Conservation (phyloP, 257 asterid genomes). For the Gentiana dahurica region DNA sequence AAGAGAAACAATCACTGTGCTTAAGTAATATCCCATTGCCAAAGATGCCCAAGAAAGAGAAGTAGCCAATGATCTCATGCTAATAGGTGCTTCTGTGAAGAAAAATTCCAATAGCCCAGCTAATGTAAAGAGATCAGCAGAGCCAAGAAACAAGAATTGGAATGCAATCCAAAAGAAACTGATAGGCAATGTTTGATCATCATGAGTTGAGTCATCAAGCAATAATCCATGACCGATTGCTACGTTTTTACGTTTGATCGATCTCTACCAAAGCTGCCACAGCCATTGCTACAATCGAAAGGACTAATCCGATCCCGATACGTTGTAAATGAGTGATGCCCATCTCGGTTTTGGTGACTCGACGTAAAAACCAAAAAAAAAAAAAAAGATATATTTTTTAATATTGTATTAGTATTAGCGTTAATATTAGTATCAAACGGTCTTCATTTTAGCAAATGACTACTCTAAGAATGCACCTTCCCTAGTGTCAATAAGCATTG, state of each 20-base stretch:
- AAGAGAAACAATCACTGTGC: constrained; percentile 58
- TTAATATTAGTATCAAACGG: no score
- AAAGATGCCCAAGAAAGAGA: constrained; percentile 79
- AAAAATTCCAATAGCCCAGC: constrained; percentile 86
- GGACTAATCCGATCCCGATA: constrained; percentile 66
- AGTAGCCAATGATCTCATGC: constrained; percentile 85
- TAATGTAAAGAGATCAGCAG: constrained; percentile 82
- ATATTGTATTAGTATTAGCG: no score
- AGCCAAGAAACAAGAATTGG: constrained; percentile 75
- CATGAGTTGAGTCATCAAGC: constrained; percentile 15
- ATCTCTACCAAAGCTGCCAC: constrained; percentile 63
- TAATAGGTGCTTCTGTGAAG: constrained; percentile 82
- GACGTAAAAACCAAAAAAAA: constrained; percentile 59
- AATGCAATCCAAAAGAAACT: constrained; percentile 81
- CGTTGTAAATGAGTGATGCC: constrained; percentile 78
- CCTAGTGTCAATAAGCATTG: no score
- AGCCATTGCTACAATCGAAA: constrained; percentile 72
- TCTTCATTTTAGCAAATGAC: no score
- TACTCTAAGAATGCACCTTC: no score
- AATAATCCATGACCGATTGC: constrained; percentile 9
- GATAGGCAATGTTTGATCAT: constrained; percentile 41
- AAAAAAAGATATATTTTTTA: constrained; percentile 40
- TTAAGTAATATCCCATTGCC: constrained; percentile 80
- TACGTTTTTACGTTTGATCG: constrained; percentile 52
- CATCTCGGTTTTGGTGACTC: constrained; percentile 44